These are phyloP conservation scores for Eucalyptus dawsonii DNA, from an alignment of 345 rosid species.

Conservation along the genomic window DNA sequence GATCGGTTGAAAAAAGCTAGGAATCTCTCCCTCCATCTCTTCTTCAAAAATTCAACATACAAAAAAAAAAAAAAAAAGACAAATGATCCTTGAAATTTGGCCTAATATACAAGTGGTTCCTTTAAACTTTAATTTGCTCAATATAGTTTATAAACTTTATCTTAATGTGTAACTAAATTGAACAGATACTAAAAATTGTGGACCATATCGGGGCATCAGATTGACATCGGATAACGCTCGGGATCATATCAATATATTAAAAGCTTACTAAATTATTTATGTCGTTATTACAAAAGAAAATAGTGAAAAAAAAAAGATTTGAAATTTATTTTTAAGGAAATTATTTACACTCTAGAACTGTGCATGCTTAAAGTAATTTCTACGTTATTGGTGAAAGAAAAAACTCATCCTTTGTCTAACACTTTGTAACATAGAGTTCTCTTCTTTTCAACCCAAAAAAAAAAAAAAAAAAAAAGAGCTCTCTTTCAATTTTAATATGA, in stretches of 20 bases:
- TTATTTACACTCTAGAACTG: background rate
- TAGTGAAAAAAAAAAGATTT: too few relatives aligned
- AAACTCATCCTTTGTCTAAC: background rate
- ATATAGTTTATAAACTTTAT: fast-evolving
- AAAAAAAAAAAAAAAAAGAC: background rate
- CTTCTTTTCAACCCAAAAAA: too few relatives aligned
- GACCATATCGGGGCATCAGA: too few relatives aligned
- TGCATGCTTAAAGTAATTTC: background rate
- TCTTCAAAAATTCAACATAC: background rate
- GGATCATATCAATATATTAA: too few relatives aligned
- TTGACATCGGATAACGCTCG: fast-evolving
- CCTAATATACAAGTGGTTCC: too few relatives aligned
- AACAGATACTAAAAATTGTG: fast-evolving
- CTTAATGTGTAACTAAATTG: too few relatives aligned
- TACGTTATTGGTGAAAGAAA: background rate
- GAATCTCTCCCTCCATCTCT: background rate
- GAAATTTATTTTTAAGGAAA: background rate
- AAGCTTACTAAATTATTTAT: too few relatives aligned
- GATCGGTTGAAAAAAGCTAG: background rate
- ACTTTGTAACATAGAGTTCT: too few relatives aligned
- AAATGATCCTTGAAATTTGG: too few relatives aligned
- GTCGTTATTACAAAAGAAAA: too few relatives aligned
- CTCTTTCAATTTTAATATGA: background rate
- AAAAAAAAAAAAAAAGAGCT: background rate
- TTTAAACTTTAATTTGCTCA: too few relatives aligned